phyloP scores from a whole-genome alignment of 257 asterid genomes.

The Nicotiana knightiana region DNA sequence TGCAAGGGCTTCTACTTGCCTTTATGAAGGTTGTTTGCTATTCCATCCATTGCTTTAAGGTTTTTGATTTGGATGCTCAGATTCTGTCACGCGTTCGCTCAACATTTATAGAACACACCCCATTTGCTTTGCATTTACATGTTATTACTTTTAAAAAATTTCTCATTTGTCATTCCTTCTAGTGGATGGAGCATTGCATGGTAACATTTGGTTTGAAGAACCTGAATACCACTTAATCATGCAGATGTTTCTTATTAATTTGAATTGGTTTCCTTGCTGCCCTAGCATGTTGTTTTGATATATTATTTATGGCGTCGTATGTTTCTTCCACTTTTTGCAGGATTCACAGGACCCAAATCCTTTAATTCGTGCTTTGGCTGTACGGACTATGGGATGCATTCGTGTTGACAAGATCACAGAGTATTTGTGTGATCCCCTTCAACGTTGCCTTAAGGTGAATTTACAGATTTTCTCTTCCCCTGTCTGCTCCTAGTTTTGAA shows the following conservation, averaged over 20 bases:
- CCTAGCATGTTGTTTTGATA: not conserved
- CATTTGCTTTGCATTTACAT: not conserved
- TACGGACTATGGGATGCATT: slow-evolving; percentile 99
- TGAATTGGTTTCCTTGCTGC: not conserved
- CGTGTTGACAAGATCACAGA: slow-evolving; percentile 98
- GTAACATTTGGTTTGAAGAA: not conserved
- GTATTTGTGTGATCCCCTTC: slow-evolving; percentile 95
- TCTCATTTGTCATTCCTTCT: not conserved
- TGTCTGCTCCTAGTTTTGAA: slow-evolving; percentile 8
- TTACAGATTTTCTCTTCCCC: slow-evolving; percentile 6
- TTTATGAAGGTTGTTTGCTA: too few relatives aligned
- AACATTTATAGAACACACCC: too few relatives aligned
- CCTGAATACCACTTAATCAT: not conserved
- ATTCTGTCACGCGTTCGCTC: too few relatives aligned
- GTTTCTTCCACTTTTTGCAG: slow-evolving; percentile 30
- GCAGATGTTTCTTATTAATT: not conserved
- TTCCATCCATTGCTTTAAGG: too few relatives aligned
- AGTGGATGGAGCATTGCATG: not conserved
- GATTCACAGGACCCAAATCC: slow-evolving; percentile 99
- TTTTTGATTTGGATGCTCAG: too few relatives aligned
- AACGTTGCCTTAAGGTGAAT: slow-evolving; percentile 91
- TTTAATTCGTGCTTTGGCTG: slow-evolving; percentile 97
- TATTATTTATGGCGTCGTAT: not conserved
- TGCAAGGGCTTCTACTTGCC: too few relatives aligned
- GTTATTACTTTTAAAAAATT: not conserved